These are phyloP conservation scores for Aureobasidium sp. DNA, from an alignment of 2,329 filamentous ascomycete species.

Conservation along the genomic window DNA sequence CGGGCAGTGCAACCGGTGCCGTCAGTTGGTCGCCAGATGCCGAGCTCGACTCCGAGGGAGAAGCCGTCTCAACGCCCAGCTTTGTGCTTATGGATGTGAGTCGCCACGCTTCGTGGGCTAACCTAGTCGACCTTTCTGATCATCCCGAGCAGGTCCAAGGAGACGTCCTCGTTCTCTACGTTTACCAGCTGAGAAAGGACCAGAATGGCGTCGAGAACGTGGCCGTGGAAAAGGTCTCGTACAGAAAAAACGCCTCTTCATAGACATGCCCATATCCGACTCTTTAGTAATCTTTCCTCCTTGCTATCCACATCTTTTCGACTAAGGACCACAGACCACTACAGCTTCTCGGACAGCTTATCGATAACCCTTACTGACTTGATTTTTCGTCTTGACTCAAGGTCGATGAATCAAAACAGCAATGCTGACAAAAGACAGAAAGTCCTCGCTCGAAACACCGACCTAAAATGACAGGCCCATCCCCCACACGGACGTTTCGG, in stretches of 20 bases:
- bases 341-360: background rate
- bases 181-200: slow-evolving; percentile 60
- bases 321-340: background rate
- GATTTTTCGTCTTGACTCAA: background rate
- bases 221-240: slow-evolving; percentile 50
- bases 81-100: slow-evolving; percentile 97
- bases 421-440: background rate
- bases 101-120: slow-evolving; percentile 25
- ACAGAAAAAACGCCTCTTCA: slow-evolving; percentile 35
- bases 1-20: slow-evolving; percentile 60
- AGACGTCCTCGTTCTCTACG: slow-evolving; percentile 90
- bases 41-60: slow-evolving; percentile 35
- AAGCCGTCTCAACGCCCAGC: slow-evolving; percentile 69
- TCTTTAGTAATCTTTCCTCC: background rate
- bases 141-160: slow-evolving; percentile 67
- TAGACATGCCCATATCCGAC: slow-evolving; percentile 6
- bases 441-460: background rate
- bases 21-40: slow-evolving; percentile 49
- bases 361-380: background rate
- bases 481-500: slow-evolving; percentile 1
- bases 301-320: background rate
- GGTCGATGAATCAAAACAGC: background rate
- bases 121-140: slow-evolving; percentile 13
- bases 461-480: background rate
- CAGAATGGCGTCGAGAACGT: slow-evolving; percentile 47